phyloP scores from a whole-genome alignment of 495 filamentous ascomycete species.

The Bacidia rubella region DNA sequence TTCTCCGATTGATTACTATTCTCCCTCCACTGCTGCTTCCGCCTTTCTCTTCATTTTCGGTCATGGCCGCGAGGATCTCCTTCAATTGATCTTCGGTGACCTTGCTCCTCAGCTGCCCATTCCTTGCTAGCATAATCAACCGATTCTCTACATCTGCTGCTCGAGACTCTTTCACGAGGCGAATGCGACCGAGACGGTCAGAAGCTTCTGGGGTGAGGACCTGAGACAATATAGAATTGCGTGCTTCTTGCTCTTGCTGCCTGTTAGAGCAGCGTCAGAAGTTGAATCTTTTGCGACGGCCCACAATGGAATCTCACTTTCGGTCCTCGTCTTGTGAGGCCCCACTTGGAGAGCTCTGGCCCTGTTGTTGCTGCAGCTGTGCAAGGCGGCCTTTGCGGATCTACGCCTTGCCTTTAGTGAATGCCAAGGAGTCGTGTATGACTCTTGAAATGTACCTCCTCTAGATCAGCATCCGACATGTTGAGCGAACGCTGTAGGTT shows the following conservation, averaged over 20 bases:
- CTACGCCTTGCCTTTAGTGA: slow-evolving; percentile 27
- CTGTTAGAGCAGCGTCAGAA: slow-evolving; percentile 24
- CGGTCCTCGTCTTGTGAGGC: slow-evolving; percentile 50
- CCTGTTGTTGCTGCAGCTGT: slow-evolving; percentile 76
- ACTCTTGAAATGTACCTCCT: too few relatives aligned
- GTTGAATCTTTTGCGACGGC: slow-evolving; percentile 12
- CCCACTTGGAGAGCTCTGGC: slow-evolving; percentile 33
- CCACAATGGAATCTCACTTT: slow-evolving; percentile 35
- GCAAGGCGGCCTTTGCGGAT: slow-evolving; percentile 81
- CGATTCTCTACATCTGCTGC: slow-evolving; percentile 84
- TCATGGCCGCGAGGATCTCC: slow-evolving; percentile 70
- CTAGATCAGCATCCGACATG: slow-evolving; percentile 81
- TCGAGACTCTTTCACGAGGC: slow-evolving; percentile 85
- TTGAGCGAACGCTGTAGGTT: slow-evolving; percentile 4
- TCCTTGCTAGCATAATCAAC: slow-evolving; percentile 79
- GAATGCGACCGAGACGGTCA: slow-evolving; percentile 86
- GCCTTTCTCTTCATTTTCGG: slow-evolving; percentile 45
- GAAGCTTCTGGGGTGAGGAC: slow-evolving; percentile 90
- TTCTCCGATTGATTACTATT: slow-evolving; percentile 72
- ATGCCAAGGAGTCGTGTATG: slow-evolving; percentile 1
- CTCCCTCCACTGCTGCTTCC: slow-evolving; percentile 39
- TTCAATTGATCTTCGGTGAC: slow-evolving; percentile 91
- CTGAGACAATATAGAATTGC: slow-evolving; percentile 68
- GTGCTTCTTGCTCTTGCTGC: slow-evolving; percentile 60
- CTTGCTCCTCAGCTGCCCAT: slow-evolving; percentile 71